Conservation (phyloP, 371 early-diverging fungal species). For the Apophysomyces elegans region DNA sequence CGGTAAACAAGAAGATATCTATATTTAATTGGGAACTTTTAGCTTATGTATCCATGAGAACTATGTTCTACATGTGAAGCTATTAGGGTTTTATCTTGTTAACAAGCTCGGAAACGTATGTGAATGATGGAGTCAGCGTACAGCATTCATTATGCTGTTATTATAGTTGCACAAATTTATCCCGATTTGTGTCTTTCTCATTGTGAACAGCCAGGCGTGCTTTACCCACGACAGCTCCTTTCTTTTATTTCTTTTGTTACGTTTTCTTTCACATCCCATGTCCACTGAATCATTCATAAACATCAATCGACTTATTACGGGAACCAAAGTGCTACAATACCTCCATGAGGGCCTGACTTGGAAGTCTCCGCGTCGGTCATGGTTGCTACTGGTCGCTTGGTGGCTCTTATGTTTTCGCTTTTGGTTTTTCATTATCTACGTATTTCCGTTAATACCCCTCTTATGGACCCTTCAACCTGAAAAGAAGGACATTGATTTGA, state of each 20-base stretch:
- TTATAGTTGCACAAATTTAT: conserved; percentile 4
- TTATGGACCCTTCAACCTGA: neutral
- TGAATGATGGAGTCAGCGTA: neutral
- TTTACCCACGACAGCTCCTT: neutral
- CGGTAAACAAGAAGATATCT: too few relatives aligned
- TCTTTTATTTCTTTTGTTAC: neutral
- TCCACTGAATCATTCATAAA: neutral
- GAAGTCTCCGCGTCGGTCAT: conserved; percentile 8
- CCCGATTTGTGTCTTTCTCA: neutral
- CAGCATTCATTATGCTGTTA: neutral
- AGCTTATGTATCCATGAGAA: too few relatives aligned
- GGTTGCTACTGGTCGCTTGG: conserved; percentile 4
- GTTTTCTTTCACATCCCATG: neutral
- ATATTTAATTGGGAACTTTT: too few relatives aligned
- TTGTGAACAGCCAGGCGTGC: neutral
- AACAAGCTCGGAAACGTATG: too few relatives aligned
- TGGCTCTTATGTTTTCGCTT: conserved; percentile 9
- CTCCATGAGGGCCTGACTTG: conserved; percentile 1
- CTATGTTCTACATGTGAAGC: too few relatives aligned
- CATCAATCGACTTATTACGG: neutral
- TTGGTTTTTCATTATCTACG: conserved; percentile 6
- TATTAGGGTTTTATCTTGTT: too few relatives aligned
- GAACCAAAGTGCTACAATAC: neutral
- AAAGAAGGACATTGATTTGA: neutral
- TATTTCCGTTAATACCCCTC: neutral